Evolutionary conservation across 106 monocot species (phyloP).

Genomic region (Dioscorea alata): DNA sequence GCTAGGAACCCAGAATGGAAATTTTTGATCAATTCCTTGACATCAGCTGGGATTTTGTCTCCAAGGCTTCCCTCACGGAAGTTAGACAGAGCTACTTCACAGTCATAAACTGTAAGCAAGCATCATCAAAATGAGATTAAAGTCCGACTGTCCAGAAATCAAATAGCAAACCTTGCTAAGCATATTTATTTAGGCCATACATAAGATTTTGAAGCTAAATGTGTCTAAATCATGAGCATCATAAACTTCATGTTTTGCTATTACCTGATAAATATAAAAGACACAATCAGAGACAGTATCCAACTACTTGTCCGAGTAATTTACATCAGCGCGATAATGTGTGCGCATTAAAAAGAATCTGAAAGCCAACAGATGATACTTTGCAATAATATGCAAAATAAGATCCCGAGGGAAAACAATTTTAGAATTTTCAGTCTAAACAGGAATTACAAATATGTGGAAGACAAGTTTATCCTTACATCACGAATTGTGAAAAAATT

Average conservation of each 20-base stretch:
- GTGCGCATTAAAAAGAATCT: conserved; percentile 86
- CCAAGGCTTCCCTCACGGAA: conserved; percentile 38
- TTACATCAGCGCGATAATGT: conserved; percentile 67
- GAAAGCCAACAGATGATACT: conserved; percentile 86
- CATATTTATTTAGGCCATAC: too few relatives aligned
- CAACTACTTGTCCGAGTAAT: conserved; percentile 53
- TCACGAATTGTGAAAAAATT: conserved; percentile 96
- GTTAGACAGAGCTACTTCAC: conserved; percentile 55
- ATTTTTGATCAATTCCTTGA: conserved; percentile 45
- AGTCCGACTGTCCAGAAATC: background rate
- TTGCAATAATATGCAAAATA: conserved; percentile 50
- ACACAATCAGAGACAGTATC: conserved; percentile 63
- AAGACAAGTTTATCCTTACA: conserved; percentile 29
- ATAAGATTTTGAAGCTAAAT: too few relatives aligned
- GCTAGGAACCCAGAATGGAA: conserved; percentile 44
- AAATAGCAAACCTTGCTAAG: too few relatives aligned
- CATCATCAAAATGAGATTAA: background rate
- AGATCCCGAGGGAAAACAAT: too few relatives aligned
- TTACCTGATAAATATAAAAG: conserved; percentile 80
- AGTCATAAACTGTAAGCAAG: conserved; percentile 69
- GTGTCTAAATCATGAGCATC: too few relatives aligned
- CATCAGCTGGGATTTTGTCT: conserved; percentile 36
- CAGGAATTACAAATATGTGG: too few relatives aligned
- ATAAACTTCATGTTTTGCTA: background rate
- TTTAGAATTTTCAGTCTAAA: too few relatives aligned